Conservation (phyloP, 306 rosid genomes). For the Myrica gale region DNA sequence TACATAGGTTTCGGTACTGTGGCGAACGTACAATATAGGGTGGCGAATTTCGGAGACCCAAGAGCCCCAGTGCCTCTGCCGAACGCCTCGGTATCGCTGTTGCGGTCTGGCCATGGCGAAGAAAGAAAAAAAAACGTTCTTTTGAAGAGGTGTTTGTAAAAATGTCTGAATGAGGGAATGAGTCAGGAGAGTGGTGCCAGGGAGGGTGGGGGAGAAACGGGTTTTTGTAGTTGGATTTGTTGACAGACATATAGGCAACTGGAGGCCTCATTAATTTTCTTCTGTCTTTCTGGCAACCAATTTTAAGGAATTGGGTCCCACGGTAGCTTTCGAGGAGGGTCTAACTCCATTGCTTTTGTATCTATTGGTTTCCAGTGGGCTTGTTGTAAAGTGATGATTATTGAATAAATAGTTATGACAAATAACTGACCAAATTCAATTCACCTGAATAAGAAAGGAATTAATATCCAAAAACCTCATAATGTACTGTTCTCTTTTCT, state of each 20-base stretch:
- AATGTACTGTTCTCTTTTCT: constrained; percentile 11
- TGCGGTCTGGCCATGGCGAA: constrained; percentile 81
- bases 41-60: constrained; percentile 99
- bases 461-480: constrained; percentile 12
- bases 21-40: constrained; percentile 70
- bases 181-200: constrained; percentile 17
- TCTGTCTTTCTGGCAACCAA: constrained; percentile 42
- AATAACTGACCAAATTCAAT: constrained; percentile 39
- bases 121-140: constrained; percentile 31
- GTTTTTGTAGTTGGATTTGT: constrained; percentile 59
- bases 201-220: constrained; percentile 31
- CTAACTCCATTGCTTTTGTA: constrained; percentile 22
- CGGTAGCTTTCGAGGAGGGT: constrained; percentile 26
- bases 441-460: constrained; percentile 44
- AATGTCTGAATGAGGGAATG: constrained; percentile 27
- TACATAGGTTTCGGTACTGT: neutral
- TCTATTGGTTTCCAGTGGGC: constrained; percentile 43
- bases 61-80: constrained; percentile 99
- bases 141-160: constrained; percentile 39
- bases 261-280: constrained; percentile 30
- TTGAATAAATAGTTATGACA: constrained; percentile 29
- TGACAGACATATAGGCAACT: constrained; percentile 13
- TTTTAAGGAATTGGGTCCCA: constrained; percentile 57
- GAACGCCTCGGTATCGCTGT: constrained; percentile 91
- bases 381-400: constrained; percentile 32